phyloP scores from a whole-genome alignment of 2,329 filamentous ascomycete species.

The Leptographium radiaticola region DNA sequence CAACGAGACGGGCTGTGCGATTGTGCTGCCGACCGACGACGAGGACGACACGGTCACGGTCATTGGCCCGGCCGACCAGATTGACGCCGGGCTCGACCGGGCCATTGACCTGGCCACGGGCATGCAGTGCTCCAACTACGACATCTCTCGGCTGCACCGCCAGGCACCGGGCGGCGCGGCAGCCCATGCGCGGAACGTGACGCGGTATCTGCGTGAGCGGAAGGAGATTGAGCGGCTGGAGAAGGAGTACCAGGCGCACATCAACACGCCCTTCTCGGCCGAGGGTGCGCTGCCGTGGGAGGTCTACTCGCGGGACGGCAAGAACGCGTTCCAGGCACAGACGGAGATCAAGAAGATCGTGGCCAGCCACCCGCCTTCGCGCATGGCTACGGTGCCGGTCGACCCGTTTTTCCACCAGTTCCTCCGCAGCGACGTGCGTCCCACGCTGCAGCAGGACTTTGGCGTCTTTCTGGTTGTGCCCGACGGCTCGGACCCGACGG shows the following conservation, averaged over 20 bases:
- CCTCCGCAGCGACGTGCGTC: constrained; percentile 50
- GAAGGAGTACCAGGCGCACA: constrained; percentile 67
- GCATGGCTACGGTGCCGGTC: constrained; percentile 53
- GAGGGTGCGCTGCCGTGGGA: constrained; percentile 71
- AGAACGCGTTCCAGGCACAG: constrained; percentile 66
- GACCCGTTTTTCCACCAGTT: constrained; percentile 72
- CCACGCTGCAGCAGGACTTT: constrained; percentile 51
- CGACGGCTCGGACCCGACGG: constrained; percentile 42
- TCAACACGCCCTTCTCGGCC: constrained; percentile 61
- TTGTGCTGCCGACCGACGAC: constrained; percentile 65
- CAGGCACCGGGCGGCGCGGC: constrained; percentile 60
- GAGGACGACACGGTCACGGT: constrained; percentile 78
- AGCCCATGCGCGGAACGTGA: constrained; percentile 71
- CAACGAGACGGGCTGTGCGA: constrained; percentile 76
- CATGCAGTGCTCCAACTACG: constrained; percentile 75
- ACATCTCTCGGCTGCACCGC: constrained; percentile 67
- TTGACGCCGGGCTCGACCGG: constrained; percentile 64
- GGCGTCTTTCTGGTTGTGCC: constrained; percentile 66
- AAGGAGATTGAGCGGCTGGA: constrained; percentile 75
- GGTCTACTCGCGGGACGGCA: constrained; percentile 74
- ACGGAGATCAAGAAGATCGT: constrained; percentile 64
- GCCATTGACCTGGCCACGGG: constrained; percentile 79
- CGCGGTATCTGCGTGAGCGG: constrained; percentile 74
- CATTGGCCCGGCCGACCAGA: constrained; percentile 62
- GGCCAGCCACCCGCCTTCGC: constrained; percentile 58